These are phyloP conservation scores for Plenodomus lindquistii DNA, from an alignment of 2,329 filamentous ascomycete species.

Conservation along the genomic window DNA sequence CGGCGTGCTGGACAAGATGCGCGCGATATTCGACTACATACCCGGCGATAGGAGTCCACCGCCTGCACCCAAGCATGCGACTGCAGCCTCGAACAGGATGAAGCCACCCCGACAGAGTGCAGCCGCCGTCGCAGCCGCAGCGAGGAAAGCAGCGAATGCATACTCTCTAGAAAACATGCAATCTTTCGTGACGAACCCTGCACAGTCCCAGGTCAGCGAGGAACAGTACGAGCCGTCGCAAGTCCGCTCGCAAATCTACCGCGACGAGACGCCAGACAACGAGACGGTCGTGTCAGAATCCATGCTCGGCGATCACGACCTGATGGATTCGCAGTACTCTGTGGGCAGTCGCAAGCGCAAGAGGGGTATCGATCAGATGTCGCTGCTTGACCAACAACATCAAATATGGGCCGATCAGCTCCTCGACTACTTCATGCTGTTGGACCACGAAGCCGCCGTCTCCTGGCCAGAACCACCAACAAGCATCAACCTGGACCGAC, in stretches of 20 bases:
- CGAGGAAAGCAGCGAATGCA: constrained; percentile 13
- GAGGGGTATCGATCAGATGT: constrained; percentile 68
- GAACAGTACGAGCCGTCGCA: constrained; percentile 69
- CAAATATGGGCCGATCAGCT: constrained; percentile 90
- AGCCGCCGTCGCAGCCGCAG: constrained; percentile 53
- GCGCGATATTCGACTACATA: constrained; percentile 85
- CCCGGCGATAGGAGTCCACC: constrained; percentile 86
- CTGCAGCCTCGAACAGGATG: constrained; percentile 71
- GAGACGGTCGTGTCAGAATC: constrained; percentile 81
- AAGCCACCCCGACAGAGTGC: constrained; percentile 72
- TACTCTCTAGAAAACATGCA: constrained; percentile 37
- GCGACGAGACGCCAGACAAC: constrained; percentile 83
- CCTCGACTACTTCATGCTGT: constrained; percentile 92
- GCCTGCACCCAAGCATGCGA: constrained; percentile 87
- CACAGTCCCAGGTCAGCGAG: constrained; percentile 50
- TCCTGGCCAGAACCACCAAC: constrained; percentile 75
- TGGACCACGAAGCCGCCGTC: constrained; percentile 75
- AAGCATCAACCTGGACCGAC: constrained; percentile 84
- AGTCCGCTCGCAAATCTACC: constrained; percentile 62
- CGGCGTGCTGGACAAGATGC: constrained; percentile 79
- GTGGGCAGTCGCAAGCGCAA: constrained; percentile 71
- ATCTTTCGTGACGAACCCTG: constrained; percentile 24
- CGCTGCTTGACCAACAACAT: constrained; percentile 76
- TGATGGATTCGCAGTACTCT: constrained; percentile 69
- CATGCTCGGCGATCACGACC: constrained; percentile 82